These are phyloP conservation scores for Chamaecyparis obtusa DNA, from an alignment of 75 land plant species.

Conservation along the genomic window DNA sequence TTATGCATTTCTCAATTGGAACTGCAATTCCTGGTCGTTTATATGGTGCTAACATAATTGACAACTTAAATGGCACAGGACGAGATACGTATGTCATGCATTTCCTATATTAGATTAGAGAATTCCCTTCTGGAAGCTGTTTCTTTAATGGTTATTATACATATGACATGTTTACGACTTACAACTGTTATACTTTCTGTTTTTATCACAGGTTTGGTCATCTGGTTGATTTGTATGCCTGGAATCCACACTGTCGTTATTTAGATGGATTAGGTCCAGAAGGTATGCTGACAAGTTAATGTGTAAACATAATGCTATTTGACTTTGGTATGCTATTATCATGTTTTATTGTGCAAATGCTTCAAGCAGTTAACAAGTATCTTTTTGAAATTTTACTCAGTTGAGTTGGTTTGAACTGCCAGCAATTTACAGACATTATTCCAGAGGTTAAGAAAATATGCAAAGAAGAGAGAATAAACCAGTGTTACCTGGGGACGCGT, in stretches of 20 bases:
- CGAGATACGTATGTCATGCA: conserved; percentile 61
- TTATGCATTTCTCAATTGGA: conserved; percentile 88
- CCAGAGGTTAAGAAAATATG: not conserved
- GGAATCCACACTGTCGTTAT: conserved; percentile 90
- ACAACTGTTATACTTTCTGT: not conserved
- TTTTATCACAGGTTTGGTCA: conserved; percentile 62
- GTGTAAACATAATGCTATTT: not conserved
- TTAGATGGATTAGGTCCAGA: conserved; percentile 79
- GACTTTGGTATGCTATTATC: conserved; percentile 3
- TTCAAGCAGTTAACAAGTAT: conserved; percentile 1
- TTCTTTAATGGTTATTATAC: conserved; percentile 11
- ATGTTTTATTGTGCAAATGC: not conserved
- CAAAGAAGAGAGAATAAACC: not conserved
- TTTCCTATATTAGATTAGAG: conserved; percentile 4
- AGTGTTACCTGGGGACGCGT: too few relatives aligned
- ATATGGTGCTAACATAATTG: conserved; percentile 82
- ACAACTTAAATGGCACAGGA: conserved; percentile 70
- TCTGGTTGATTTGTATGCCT: conserved; percentile 84
- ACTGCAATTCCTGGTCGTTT: conserved; percentile 92
- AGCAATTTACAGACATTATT: not conserved
- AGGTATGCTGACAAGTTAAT: conserved; percentile 39
- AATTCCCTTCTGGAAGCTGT: not conserved
- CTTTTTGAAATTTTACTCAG: not conserved
- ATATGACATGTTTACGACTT: conserved; percentile 6
- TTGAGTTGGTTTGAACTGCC: not conserved